Conservation (phyloP, 371 early-diverging fungal species). For the Umbelopsis sp. region DNA sequence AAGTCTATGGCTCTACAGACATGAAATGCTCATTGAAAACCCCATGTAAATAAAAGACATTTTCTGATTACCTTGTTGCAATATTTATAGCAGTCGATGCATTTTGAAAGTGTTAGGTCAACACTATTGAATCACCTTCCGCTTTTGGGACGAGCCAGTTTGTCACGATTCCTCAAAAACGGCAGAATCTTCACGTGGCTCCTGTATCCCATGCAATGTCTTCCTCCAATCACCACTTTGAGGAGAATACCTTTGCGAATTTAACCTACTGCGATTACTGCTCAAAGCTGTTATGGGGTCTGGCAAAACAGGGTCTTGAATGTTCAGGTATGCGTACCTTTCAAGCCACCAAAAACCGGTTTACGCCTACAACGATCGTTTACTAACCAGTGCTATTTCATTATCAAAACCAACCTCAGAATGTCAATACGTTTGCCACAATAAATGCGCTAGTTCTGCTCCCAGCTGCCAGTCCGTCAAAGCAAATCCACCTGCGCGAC, state of each 20-base stretch:
- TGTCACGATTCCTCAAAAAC: slow-evolving; percentile 5
- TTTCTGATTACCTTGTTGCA: too few relatives aligned
- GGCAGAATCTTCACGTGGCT: slow-evolving; percentile 15
- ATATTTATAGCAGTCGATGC: too few relatives aligned
- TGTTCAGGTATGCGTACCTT: slow-evolving; percentile 43
- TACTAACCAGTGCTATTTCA: neutral
- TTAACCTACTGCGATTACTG: slow-evolving; percentile 66
- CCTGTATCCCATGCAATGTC: slow-evolving; percentile 25
- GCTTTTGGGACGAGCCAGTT: slow-evolving; percentile 6
- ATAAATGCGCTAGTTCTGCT: slow-evolving; percentile 18
- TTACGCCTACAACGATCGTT: neutral
- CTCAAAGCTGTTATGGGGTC: slow-evolving; percentile 60
- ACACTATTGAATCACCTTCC: neutral
- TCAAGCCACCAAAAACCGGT: neutral
- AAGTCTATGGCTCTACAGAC: too few relatives aligned
- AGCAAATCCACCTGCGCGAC: slow-evolving; percentile 15
- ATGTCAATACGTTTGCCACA: slow-evolving; percentile 25
- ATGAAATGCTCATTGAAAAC: too few relatives aligned
- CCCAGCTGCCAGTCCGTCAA: slow-evolving; percentile 11
- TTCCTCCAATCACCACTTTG: slow-evolving; percentile 46
- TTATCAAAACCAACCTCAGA: neutral
- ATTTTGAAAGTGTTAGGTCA: neutral
- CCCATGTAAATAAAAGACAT: too few relatives aligned
- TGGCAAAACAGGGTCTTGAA: slow-evolving; percentile 58
- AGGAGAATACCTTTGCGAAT: slow-evolving; percentile 51